A percentile compares a stretch with the other conserved stretches of the same genome.
These are phyloP conservation scores for Acanthamoeba rhysodes DNA, from an alignment of 208 protist genomes.

Conservation along the genomic window DNA sequence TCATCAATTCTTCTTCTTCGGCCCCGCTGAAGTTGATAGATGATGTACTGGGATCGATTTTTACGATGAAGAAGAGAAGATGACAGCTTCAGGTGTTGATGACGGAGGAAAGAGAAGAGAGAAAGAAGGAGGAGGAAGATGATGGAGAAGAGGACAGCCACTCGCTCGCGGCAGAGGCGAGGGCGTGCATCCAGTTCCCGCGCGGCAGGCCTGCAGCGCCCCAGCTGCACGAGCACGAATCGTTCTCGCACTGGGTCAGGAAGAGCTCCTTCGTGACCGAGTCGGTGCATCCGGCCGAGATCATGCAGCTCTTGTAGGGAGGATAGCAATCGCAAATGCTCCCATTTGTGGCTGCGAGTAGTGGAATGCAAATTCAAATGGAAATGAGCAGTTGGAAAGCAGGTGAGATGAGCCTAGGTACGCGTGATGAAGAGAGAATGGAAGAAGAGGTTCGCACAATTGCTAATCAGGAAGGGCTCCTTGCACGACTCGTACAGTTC, in stretches of 20 bases:
- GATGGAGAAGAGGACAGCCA: neutral
- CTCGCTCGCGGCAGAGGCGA: neutral
- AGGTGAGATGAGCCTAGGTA: no score
- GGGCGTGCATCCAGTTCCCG: neutral
- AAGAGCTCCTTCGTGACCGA: neutral
- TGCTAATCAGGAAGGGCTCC: no score
- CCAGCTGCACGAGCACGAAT: neutral
- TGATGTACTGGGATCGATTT: no score
- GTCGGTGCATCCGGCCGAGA: neutral
- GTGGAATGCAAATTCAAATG: no score
- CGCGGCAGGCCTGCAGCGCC: neutral
- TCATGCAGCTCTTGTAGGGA: neutral
- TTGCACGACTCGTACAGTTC: neutral
- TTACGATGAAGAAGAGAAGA: neutral
- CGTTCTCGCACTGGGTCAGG: neutral
- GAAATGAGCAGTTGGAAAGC: no score
- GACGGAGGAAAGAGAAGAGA: neutral
- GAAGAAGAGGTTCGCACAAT: no score
- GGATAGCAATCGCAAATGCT: slow-evolving; percentile 18
- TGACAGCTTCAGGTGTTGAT: neutral
- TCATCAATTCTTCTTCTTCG: no score
- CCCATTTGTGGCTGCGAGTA: neutral
- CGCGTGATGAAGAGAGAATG: no score
- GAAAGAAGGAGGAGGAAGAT: neutral
- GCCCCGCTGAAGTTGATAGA: no score